Evolutionary conservation across 495 filamentous ascomycete species (phyloP), one percentile per base, ranked within the genome.

Genomic region (Tuber aestivum): DNA sequence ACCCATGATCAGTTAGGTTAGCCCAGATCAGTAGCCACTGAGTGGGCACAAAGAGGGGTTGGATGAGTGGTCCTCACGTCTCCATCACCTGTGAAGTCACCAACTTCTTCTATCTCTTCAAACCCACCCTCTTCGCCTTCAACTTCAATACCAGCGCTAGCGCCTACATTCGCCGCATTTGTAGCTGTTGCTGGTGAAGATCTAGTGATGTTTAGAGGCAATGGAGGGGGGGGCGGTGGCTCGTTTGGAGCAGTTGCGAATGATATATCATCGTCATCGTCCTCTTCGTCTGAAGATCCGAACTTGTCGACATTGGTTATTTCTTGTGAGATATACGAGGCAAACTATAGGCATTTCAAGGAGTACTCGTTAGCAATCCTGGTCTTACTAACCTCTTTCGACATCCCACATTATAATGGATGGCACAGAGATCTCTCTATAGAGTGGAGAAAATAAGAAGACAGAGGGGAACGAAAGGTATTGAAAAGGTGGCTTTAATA

Each of bases 251-350:
- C 81, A 1, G 72, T 78, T 20, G 77, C 71, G 41, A 82, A 79
- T 41, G 80, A 82, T 23, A 79, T 80, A n/a, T 80, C 78, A 70
- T 78, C 75, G 12, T 81, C 78, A 23, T 79, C 78, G 9, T 77
- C 75, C 27, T 82, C 81, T 61, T 82, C 81, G 69, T 82, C 80
- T 2, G 81, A 82, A 41, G 80, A 82, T 44, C 71, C 80, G 44
- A 80, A 80, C 50, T 82, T 79, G 80, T 82, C 80, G 81, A 82
- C 81, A 72, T 82, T 82, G 73, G 69, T 82, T 79, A 82, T 82
- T 76, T 82, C 81, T 74, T 80, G 81, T 38, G 81, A 82, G 73
- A 82, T 82, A 71, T 82, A 82, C 37, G 72, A 77, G 23, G 81
- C 75, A 50, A 82, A 82, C 81, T 82, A 79, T 70, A 79, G 61